phyloP scores from a whole-genome alignment of 495 filamentous ascomycete species.

The Ramalina intermedia region DNA sequence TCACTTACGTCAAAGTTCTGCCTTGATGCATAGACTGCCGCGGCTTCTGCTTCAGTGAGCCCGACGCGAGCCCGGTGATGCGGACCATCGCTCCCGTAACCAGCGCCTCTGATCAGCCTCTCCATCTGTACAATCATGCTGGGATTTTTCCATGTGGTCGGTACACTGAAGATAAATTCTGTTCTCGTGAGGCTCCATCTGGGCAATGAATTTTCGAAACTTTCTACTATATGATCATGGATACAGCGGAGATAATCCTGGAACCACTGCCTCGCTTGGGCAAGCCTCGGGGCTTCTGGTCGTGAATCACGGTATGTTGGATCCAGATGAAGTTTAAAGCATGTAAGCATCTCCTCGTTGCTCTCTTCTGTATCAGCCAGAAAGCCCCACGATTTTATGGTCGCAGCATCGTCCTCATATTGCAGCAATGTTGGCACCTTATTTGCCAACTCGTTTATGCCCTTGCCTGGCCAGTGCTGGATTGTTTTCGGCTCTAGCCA shows the following conservation, averaged over 20 bases:
- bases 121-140: conserved; percentile 43
- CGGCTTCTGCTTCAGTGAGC: conserved; percentile 56
- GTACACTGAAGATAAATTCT: conserved; percentile 53
- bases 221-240: conserved; percentile 38
- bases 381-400: conserved; percentile 42
- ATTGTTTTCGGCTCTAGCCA: conserved; percentile 38
- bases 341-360: conserved; percentile 29
- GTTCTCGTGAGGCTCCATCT: conserved; percentile 35
- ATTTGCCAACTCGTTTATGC: conserved; percentile 34
- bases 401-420: conserved; percentile 28
- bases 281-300: conserved; percentile 17
- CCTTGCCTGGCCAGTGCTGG: conserved; percentile 46
- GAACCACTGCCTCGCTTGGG: conserved; percentile 39
- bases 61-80: conserved; percentile 40
- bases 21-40: conserved; percentile 41
- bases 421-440: conserved; percentile 46
- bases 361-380: conserved; percentile 33
- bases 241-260: conserved; percentile 39
- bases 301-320: conserved; percentile 24
- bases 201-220: conserved; percentile 27
- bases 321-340: conserved; percentile 50
- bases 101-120: conserved; percentile 31
- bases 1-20: conserved; percentile 13
- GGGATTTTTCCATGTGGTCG: conserved; percentile 50
- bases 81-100: conserved; percentile 30